Evolutionary conservation across 805 yeast species (phyloP).

Genomic region (Wickerhamiella azyma): DNA sequence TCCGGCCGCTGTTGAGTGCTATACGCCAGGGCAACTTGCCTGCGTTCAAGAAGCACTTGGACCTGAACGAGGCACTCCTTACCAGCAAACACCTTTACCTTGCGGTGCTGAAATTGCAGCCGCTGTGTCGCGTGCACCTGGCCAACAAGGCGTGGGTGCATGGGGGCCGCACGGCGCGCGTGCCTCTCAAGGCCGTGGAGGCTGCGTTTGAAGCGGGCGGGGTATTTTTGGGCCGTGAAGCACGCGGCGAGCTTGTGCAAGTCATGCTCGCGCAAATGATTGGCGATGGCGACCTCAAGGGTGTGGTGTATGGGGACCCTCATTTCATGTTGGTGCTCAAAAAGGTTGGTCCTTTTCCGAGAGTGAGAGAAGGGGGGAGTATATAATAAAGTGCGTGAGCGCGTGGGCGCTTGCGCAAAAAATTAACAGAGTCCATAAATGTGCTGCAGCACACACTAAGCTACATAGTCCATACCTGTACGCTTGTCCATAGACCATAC

Average conservation of each 20-base stretch:
- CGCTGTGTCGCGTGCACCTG: slow-evolving; percentile 11
- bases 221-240: not conserved
- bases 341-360: slow-evolving; percentile 17
- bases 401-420: too few species aligned
- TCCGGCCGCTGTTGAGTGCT: slow-evolving; percentile 10
- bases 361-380: not conserved
- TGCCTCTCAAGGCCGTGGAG: slow-evolving; percentile 9
- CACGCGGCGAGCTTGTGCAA: slow-evolving; percentile 12
- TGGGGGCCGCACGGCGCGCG: slow-evolving; percentile 11
- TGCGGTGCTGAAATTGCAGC: slow-evolving; percentile 11
- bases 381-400: too few species aligned
- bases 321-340: slow-evolving; percentile 15
- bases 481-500: too few species aligned
- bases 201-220: not conserved
- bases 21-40: slow-evolving; percentile 12
- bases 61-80: slow-evolving; percentile 4
- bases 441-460: not conserved
- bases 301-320: slow-evolving; percentile 15
- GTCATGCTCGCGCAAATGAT: slow-evolving; percentile 15
- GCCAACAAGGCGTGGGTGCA: slow-evolving; percentile 13
- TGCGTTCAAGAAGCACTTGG: slow-evolving; percentile 3
- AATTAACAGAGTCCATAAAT: too few species aligned
- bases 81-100: slow-evolving; percentile 13
- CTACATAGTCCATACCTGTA: too few species aligned
- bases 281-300: slow-evolving; percentile 15